These are phyloP conservation scores for Roridomyces roridus DNA, from an alignment of 768 basidiomycete genomes.

Conservation along the genomic window DNA sequence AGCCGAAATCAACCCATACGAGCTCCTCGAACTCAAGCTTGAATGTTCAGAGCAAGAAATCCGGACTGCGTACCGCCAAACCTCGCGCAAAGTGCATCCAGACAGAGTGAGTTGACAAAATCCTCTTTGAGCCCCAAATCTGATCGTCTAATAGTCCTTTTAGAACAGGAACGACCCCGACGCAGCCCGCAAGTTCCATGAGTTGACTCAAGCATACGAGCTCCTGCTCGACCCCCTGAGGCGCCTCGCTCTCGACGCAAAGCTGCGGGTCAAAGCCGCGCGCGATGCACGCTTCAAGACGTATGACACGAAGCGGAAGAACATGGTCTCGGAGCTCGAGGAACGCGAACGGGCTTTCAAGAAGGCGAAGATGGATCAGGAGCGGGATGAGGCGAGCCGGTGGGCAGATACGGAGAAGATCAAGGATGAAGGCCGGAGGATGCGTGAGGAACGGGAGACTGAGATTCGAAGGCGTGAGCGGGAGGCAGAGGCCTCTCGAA, in stretches of 20 bases:
- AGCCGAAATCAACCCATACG: constrained; percentile 77
- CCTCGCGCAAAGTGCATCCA: constrained; percentile 86
- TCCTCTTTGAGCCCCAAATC: constrained; percentile 6
- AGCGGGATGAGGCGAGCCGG: constrained; percentile 57
- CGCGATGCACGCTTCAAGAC: constrained; percentile 71
- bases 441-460: constrained; percentile 72
- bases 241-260: constrained; percentile 80
- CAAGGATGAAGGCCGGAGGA: constrained; percentile 72
- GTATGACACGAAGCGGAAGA: constrained; percentile 77
- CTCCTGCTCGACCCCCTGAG: constrained; percentile 81
- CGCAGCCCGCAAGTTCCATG: constrained; percentile 87
- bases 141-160: constrained; percentile 19
- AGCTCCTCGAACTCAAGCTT: constrained; percentile 62
- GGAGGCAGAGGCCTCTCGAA: constrained; percentile 35
- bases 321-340: constrained; percentile 78
- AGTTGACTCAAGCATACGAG: constrained; percentile 82
- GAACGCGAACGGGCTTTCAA: constrained; percentile 80
- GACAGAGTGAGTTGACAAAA: constrained; percentile 65
- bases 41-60: constrained; percentile 83
- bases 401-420: constrained; percentile 73
- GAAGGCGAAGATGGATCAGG: constrained; percentile 68
- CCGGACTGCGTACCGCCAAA: constrained; percentile 77
- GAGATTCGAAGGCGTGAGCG: constrained; percentile 52
- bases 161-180: constrained; percentile 84
- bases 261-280: constrained; percentile 72